Conservation (phyloP, 2,329 filamentous ascomycete genomes). For the Alternaria rosae region DNA sequence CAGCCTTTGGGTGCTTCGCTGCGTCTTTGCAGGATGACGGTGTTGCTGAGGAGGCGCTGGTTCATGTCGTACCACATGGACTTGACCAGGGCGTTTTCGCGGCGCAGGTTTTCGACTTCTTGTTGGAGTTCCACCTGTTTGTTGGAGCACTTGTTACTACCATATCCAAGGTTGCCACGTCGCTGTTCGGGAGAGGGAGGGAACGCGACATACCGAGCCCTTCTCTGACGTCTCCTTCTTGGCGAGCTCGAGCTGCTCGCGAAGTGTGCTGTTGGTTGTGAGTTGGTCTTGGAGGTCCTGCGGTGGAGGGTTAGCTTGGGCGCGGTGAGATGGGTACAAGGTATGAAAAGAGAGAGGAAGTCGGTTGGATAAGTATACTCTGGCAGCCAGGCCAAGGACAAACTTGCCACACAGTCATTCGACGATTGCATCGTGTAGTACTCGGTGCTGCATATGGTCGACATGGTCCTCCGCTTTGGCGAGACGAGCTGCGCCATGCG, state of each 20-base stretch:
- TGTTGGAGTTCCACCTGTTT: slow-evolving; percentile 43
- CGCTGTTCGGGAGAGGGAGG: background rate
- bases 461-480: slow-evolving; percentile 25
- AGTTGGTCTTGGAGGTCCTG: slow-evolving; percentile 46
- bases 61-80: slow-evolving; percentile 89
- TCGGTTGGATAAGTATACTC: slow-evolving; percentile 35
- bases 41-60: slow-evolving; percentile 80
- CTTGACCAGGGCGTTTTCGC: slow-evolving; percentile 79
- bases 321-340: background rate
- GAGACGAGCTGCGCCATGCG: slow-evolving; percentile 32
- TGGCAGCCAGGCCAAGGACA: slow-evolving; percentile 36
- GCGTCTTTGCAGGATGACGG: slow-evolving; percentile 77
- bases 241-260: slow-evolving; percentile 42
- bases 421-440: slow-evolving; percentile 19
- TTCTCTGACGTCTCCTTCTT: slow-evolving; percentile 46
- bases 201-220: slow-evolving; percentile 42
- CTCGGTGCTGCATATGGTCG: slow-evolving; percentile 26
- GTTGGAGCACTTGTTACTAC: background rate
- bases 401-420: slow-evolving; percentile 41
- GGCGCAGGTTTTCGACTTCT: slow-evolving; percentile 72
- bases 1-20: slow-evolving; percentile 80
- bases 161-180: slow-evolving; percentile 4
- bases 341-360: background rate
- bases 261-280: slow-evolving; percentile 31
- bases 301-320: slow-evolving; percentile 19